Evolutionary conservation across 345 rosid species (phyloP), one percentile per base, ranked within the genome.

Genomic region (Eucalyptus tenuipes): DNA sequence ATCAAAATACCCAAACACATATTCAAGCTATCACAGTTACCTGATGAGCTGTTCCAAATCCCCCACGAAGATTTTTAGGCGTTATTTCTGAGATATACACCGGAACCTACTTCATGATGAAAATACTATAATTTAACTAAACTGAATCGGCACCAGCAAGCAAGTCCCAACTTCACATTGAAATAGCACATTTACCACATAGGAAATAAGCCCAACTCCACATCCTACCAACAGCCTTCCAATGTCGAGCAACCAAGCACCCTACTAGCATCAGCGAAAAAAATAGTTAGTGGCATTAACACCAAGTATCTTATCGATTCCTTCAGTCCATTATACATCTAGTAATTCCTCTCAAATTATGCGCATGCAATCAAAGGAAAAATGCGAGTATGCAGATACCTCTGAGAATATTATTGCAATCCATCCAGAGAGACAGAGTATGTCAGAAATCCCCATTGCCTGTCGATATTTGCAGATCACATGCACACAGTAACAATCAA

Each of bases 1-100:
- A 13, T 75, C 45, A 75, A 37, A 11, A 75, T 75, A 11, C 47
- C 47, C 45, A 75, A 75, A 75, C 29, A 37, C 5, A 75, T 27
- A 49, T 42, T n/a, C 82, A 45, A 27, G 1, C 31, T 31, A 10
- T 45, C 50, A 85, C 47, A 49, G 14, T 31, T 89, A 95, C 97
- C 94, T 92, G 95, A 90, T 94, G 93, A 87, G 93, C 92, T 7
- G 99, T 91, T 31, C 98, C 94, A 88, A 95, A 94, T 44, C 95
- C 94, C 91, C 99, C 98, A 79, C 98, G 91, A 48, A 95, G 88
- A 68, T 93, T 90, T 91, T 94, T 95, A 40, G 98, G 99, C 9
- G 98, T 94, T 33, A 97, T 92, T 93, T 97, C 99, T 85, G 98
- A 98, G 87, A 97, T 95, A 91, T 93, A 97, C 44, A 97, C 88